A percentile compares a stretch with the other conserved stretches of the same genome.
phyloP scores from a whole-genome alignment of 345 rosid species.

The Bruguiera gymnorhiza region DNA sequence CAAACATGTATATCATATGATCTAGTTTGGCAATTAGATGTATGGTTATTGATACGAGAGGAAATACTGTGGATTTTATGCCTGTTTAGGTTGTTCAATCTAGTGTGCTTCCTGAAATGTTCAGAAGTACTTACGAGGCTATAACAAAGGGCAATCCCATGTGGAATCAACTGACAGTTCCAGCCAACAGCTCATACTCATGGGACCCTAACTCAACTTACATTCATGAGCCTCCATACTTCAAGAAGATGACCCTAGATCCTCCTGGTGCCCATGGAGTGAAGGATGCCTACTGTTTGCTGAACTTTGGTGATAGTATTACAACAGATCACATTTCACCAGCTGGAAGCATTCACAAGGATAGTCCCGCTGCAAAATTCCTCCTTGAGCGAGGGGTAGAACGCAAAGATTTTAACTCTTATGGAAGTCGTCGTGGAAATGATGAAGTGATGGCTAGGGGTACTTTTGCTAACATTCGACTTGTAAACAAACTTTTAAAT shows the following conservation, averaged over 20 bases:
- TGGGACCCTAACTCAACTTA: conserved; percentile 94
- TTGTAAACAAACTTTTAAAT: conserved; percentile 93
- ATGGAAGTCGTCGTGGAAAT: conserved; percentile 98
- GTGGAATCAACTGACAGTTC: conserved; percentile 84
- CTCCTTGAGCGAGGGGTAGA: conserved; percentile 77
- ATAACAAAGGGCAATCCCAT: conserved; percentile 93
- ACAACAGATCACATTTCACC: conserved; percentile 99
- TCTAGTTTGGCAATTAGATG: background rate
- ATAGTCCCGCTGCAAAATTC: conserved; percentile 88
- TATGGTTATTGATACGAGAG: conserved; percentile 6
- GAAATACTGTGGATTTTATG: conserved; percentile 13
- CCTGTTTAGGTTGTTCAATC: conserved; percentile 74
- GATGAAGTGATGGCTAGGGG: conserved; percentile 98
- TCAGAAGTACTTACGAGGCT: conserved; percentile 82
- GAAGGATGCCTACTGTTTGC: conserved; percentile 90
- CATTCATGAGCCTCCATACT: conserved; percentile 97
- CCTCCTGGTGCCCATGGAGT: conserved; percentile 91
- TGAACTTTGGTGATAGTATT: conserved; percentile 94
- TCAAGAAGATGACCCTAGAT: conserved; percentile 84
- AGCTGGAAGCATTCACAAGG: conserved; percentile 95
- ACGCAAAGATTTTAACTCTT: conserved; percentile 84
- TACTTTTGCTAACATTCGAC: conserved; percentile 92
- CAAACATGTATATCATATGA: background rate
- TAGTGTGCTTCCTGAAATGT: conserved; percentile 93
- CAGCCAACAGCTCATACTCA: conserved; percentile 51